Evolutionary conservation across 1,284 basidiomycete genomes (phyloP).

Genomic region (Mycosarcoma mackinlayi): DNA sequence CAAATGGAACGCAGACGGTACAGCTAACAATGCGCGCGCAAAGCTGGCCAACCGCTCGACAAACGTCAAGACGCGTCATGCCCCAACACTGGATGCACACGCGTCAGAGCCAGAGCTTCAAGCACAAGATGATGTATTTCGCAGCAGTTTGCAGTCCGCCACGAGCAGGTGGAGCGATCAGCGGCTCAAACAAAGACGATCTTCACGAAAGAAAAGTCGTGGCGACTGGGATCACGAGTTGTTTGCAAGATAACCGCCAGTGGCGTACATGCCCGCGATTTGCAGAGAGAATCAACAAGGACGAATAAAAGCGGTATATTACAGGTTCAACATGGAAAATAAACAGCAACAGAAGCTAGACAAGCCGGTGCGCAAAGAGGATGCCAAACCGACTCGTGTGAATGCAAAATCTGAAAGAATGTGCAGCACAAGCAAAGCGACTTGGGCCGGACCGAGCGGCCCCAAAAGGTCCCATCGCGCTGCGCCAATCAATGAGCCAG

Average conservation of each 20-base stretch:
- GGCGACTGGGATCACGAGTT: constrained; percentile 38
- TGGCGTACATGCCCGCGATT: too few relatives aligned
- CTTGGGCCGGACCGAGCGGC: constrained; percentile 37
- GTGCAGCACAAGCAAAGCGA: neutral
- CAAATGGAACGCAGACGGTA: constrained; percentile 21
- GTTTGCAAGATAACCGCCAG: constrained; percentile 16
- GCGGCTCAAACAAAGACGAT: constrained; percentile 3
- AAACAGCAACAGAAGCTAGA: neutral
- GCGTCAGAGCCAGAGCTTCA: too few relatives aligned
- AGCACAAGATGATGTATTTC: too few relatives aligned
- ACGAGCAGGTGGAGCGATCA: neutral
- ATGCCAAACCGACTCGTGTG: too few relatives aligned
- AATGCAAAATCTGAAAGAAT: constrained; percentile 1
- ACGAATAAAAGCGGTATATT: neutral
- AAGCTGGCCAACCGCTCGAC: constrained; percentile 8
- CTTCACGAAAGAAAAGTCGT: constrained; percentile 28
- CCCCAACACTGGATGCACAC: neutral
- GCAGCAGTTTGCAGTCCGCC: constrained; percentile 23
- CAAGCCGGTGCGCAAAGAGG: neutral
- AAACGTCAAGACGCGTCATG: constrained; percentile 13
- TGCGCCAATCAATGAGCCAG: too few relatives aligned
- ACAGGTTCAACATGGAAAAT: neutral
- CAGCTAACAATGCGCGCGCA: neutral
- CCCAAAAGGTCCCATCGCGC: too few relatives aligned
- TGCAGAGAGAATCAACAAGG: too few relatives aligned